These are phyloP conservation scores for Turnera subulata DNA, from an alignment of 345 rosid species.

Conservation along the genomic window DNA sequence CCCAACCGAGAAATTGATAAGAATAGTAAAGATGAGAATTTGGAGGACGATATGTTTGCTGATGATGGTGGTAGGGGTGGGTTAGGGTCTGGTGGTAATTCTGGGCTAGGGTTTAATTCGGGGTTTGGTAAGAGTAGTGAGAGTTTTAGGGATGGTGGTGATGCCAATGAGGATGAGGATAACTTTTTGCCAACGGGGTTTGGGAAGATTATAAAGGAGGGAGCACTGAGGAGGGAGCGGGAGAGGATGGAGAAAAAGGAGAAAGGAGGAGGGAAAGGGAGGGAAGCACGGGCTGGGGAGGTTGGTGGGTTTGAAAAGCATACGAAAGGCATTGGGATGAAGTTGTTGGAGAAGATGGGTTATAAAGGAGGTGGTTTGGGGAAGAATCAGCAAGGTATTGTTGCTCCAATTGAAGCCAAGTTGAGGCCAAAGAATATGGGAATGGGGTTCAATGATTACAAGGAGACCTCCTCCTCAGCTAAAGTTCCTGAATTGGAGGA, in stretches of 20 bases:
- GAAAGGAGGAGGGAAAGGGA: constrained; percentile 40
- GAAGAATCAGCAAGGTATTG: constrained; percentile 82
- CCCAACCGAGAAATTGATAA: constrained; percentile 66
- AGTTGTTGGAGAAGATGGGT: constrained; percentile 87
- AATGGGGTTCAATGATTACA: constrained; percentile 82
- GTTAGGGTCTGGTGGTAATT: constrained; percentile 31
- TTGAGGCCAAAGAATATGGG: constrained; percentile 93
- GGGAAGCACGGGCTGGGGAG: constrained; percentile 37
- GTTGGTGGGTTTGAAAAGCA: constrained; percentile 71
- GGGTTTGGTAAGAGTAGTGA: constrained; percentile 20
- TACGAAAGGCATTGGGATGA: constrained; percentile 80
- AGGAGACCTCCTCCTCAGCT: constrained; percentile 51
- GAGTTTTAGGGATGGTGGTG: constrained; percentile 17
- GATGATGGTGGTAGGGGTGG: constrained; percentile 46
- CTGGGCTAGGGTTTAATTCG: constrained; percentile 23
- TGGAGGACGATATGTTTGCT: constrained; percentile 21
- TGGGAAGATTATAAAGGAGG: constrained; percentile 72
- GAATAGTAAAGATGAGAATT: constrained; percentile 38
- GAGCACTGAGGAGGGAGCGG: constrained; percentile 58
- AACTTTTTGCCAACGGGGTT: constrained; percentile 56
- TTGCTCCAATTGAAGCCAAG: constrained; percentile 75
- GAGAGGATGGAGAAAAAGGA: constrained; percentile 62
- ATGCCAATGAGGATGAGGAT: constrained; percentile 28
- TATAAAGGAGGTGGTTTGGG: constrained; percentile 90
- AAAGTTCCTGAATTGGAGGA: constrained; percentile 52